These are phyloP conservation scores for Beauveria scarabaeidicola DNA, from an alignment of 2,329 filamentous ascomycete species.

Conservation along the genomic window DNA sequence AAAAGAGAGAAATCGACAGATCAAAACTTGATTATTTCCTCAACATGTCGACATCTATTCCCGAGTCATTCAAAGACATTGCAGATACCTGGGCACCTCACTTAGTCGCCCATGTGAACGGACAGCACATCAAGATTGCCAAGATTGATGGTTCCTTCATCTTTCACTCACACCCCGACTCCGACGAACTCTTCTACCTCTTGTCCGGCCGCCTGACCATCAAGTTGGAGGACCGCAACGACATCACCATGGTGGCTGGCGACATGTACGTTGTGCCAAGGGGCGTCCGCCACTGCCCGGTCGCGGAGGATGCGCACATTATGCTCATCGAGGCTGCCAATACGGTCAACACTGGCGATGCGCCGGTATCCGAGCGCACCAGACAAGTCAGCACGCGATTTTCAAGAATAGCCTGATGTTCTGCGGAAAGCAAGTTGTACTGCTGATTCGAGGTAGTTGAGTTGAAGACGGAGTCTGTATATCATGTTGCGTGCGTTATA, in stretches of 20 bases:
- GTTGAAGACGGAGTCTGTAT: not conserved
- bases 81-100: conserved; percentile 23
- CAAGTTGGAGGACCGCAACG: conserved; percentile 23
- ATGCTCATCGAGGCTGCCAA: conserved; percentile 30
- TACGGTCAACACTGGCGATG: conserved; percentile 23
- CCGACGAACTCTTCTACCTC: conserved; percentile 33
- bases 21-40: not conserved
- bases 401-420: not conserved
- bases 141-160: conserved; percentile 31
- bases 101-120: conserved; percentile 26
- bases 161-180: conserved; percentile 32
- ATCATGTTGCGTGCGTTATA: conserved; percentile 24
- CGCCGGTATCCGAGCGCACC: conserved; percentile 18
- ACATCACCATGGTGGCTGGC: conserved; percentile 22
- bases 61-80: conserved; percentile 20
- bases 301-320: conserved; percentile 26
- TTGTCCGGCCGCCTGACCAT: conserved; percentile 27
- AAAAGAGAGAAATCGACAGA: not conserved
- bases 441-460: not conserved
- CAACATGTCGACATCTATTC: conserved; percentile 17
- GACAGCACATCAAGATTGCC: conserved; percentile 32
- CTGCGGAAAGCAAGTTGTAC: not conserved
- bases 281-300: conserved; percentile 29
- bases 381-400: conserved; percentile 4
- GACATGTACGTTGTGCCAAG: conserved; percentile 28